Conservation (phyloP, 768 basidiomycete genomes). For the Agaricus bisporus region DNA sequence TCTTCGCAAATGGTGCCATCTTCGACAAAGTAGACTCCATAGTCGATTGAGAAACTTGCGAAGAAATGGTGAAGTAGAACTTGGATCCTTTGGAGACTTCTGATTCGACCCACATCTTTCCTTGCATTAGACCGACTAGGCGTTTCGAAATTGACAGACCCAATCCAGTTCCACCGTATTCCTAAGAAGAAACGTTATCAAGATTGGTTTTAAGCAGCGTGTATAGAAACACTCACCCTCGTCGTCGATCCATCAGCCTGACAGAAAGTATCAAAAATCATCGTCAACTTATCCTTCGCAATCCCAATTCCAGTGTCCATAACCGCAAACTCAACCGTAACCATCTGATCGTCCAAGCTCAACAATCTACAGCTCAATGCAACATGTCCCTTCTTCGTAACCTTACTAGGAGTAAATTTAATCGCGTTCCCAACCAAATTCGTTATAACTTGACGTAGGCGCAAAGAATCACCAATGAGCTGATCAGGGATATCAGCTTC, state of each 20-base stretch:
- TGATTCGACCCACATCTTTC: conserved; percentile 98
- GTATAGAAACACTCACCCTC: conserved; percentile 46
- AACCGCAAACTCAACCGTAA: conserved; percentile 95
- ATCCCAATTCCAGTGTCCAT: conserved; percentile 98
- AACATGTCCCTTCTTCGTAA: conserved; percentile 78
- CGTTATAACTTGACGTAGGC: conserved; percentile 92
- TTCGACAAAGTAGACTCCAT: conserved; percentile 69
- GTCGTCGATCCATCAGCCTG: conserved; percentile 99
- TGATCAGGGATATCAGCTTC: conserved; percentile 96
- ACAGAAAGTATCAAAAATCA: conserved; percentile 99
- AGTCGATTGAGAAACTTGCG: conserved; percentile 70
- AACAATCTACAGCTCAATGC: conserved; percentile 81
- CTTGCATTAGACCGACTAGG: conserved; percentile 94
- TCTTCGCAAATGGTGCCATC: conserved; percentile 82
- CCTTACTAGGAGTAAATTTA: conserved; percentile 89
- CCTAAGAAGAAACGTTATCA: conserved; percentile 35
- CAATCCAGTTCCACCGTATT: conserved; percentile 96
- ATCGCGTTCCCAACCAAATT: conserved; percentile 95
- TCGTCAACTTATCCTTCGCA: conserved; percentile 94
- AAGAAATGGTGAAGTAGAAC: conserved; percentile 96
- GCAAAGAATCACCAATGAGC: conserved; percentile 92
- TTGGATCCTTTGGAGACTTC: conserved; percentile 89
- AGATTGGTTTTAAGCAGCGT: background rate
- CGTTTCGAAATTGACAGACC: conserved; percentile 97
- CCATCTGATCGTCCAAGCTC: conserved; percentile 73